Evolutionary conservation across 1,284 basidiomycete species (phyloP).

Genomic region (Heterobasidion irregulare): DNA sequence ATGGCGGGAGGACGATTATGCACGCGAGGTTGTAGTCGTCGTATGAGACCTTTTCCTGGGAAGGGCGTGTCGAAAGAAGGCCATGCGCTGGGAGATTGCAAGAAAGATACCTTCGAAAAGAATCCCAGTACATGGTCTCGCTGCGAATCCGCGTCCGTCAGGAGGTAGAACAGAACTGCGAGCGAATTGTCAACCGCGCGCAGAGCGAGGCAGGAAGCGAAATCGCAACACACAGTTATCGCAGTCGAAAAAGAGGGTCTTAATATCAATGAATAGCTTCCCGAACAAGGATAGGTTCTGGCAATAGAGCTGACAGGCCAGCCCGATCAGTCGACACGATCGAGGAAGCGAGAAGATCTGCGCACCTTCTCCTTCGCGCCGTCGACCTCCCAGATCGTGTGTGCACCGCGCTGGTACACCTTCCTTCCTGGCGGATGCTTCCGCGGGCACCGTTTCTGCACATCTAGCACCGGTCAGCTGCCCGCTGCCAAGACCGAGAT

Average conservation of each 20-base stretch:
- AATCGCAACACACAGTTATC: conserved; percentile 57
- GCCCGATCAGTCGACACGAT: conserved; percentile 1
- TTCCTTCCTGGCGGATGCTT: conserved; percentile 82
- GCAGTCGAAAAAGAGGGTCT: conserved; percentile 93
- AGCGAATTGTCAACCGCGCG: not conserved
- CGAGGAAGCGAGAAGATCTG: conserved; percentile 2
- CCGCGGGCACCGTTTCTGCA: conserved; percentile 63
- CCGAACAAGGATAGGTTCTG: conserved; percentile 95
- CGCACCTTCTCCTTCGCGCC: conserved; percentile 77
- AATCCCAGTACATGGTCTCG: conserved; percentile 83
- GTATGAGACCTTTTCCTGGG: conserved; percentile 90
- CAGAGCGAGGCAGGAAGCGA: not conserved
- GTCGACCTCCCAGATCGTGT: conserved; percentile 94
- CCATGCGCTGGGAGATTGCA: not conserved
- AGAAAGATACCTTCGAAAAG: conserved; percentile 77
- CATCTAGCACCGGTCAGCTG: not conserved
- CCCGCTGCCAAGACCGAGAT: not conserved
- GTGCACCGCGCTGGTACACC: conserved; percentile 87
- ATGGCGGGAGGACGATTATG: conserved; percentile 93
- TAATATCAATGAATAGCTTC: conserved; percentile 98
- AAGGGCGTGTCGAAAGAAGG: not conserved
- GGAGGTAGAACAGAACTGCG: conserved; percentile 87
- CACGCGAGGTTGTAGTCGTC: conserved; percentile 98
- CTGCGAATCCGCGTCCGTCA: conserved; percentile 80
- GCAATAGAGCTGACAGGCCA: conserved; percentile 71